Conservation (phyloP, 1,284 basidiomycete genomes). For the Trametes pubescens region DNA sequence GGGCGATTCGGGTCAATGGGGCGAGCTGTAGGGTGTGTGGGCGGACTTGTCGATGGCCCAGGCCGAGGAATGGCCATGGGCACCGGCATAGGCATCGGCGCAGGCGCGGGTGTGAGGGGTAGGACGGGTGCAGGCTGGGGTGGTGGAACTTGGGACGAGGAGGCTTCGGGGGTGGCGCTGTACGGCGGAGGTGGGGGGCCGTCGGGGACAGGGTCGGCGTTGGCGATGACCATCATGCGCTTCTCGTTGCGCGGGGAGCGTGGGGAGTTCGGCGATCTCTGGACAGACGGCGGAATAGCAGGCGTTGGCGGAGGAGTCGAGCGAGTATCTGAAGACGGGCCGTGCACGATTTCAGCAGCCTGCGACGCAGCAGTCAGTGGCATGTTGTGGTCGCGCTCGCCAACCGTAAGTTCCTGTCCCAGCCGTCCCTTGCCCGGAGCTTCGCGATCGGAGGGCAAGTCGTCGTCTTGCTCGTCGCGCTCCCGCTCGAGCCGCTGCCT, state of each 20-base stretch:
- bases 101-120: conserved; percentile 8
- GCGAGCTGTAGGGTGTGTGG: conserved; percentile 43
- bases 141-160: conserved; percentile 12
- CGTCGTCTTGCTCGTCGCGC: conserved; percentile 23
- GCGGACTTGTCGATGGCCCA: conserved; percentile 40
- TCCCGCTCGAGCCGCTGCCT: conserved; percentile 48
- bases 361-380: conserved; percentile 27
- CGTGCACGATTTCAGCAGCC: conserved; percentile 23
- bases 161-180: conserved; percentile 23
- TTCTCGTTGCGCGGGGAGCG: conserved; percentile 26
- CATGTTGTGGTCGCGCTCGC: conserved; percentile 46
- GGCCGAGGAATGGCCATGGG: conserved; percentile 29
- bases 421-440: conserved; percentile 20
- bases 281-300: conserved; percentile 6
- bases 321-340: neutral
- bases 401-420: conserved; percentile 43
- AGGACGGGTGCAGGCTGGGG: conserved; percentile 9
- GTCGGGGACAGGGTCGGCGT: conserved; percentile 21
- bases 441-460: conserved; percentile 8
- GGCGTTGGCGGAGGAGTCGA: conserved; percentile 22
- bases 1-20: conserved; percentile 36
- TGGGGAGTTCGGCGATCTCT: conserved; percentile 1
- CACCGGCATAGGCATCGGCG: neutral
- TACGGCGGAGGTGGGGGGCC: conserved; percentile 29
- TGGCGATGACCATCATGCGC: conserved; percentile 25